Percentiles rank a stretch among this genome's conserved stretches.
Evolutionary conservation across 2,329 filamentous ascomycete species (phyloP).

Genomic region (Botrytis pseudocinerea): DNA sequence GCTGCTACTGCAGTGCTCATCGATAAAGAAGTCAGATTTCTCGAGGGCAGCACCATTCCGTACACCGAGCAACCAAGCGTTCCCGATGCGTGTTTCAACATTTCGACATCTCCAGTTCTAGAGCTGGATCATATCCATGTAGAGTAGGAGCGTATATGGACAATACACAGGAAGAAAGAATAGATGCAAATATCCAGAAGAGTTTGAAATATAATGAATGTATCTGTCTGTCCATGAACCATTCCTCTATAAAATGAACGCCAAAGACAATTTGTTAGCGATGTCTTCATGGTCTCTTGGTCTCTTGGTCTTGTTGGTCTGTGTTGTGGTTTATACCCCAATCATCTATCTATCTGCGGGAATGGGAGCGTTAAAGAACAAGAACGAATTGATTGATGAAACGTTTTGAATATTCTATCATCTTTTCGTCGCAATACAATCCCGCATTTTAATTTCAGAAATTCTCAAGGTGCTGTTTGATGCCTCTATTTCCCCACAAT

Average conservation of each 20-base stretch:
- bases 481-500: neutral
- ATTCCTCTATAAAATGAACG: neutral
- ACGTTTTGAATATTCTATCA: constrained; percentile 7
- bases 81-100: neutral
- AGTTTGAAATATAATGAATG: neutral
- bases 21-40: neutral
- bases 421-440: constrained; percentile 9
- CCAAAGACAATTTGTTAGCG: neutral
- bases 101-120: neutral
- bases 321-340: neutral
- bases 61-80: neutral
- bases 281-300: neutral
- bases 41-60: neutral
- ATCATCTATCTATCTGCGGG: constrained; percentile 5
- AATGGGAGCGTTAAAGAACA: neutral
- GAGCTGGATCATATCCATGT: neutral
- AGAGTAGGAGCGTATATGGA: neutral
- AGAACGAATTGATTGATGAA: constrained; percentile 8
- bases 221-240: constrained; percentile 1
- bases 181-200: neutral
- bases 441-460: neutral
- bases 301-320: neutral
- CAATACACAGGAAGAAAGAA: neutral
- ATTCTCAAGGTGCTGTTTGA: neutral
- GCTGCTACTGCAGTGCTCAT: neutral